Conservation (phyloP, 2,329 filamentous ascomycete genomes). For the Tympanopsis confertula region DNA sequence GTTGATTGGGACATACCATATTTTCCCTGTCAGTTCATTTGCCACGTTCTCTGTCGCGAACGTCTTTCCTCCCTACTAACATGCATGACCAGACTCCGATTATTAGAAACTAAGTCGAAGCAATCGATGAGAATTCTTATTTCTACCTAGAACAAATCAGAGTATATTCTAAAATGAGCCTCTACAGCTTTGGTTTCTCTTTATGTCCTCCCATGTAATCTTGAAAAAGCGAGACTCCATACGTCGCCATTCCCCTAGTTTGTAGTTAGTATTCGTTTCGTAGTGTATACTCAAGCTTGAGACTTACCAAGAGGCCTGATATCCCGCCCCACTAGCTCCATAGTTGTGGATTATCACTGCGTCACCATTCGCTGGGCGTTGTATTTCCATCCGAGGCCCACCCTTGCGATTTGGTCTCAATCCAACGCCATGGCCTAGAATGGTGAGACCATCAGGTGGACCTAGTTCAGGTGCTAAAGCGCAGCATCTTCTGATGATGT, state of each 20-base stretch:
- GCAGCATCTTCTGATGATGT: slow-evolving; percentile 19
- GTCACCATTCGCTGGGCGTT: slow-evolving; percentile 7
- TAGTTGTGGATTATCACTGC: slow-evolving; percentile 14
- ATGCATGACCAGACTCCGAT: too few relatives aligned
- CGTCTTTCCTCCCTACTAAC: too few relatives aligned
- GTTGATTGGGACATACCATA: too few relatives aligned
- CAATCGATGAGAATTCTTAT: too few relatives aligned
- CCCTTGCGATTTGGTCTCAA: slow-evolving; percentile 14
- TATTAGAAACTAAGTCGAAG: too few relatives aligned
- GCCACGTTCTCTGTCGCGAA: too few relatives aligned
- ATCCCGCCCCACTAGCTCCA: slow-evolving; percentile 14
- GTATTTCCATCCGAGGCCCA: slow-evolving; percentile 18
- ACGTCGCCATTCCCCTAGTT: not conserved
- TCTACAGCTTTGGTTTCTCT: not conserved
- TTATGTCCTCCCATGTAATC: not conserved
- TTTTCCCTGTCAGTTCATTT: too few relatives aligned
- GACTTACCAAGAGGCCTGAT: slow-evolving; percentile 12
- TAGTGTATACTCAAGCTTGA: too few relatives aligned
- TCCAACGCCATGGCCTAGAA: slow-evolving; percentile 19
- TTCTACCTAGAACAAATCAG: too few relatives aligned
- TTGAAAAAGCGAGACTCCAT: not conserved
- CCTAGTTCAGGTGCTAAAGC: slow-evolving; percentile 19
- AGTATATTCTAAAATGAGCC: too few relatives aligned
- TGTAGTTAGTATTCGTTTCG: not conserved
- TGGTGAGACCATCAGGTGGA: slow-evolving; percentile 16